phyloP scores from a whole-genome alignment of 2,329 filamentous ascomycete genomes.

The Boeremia lycopersici region DNA sequence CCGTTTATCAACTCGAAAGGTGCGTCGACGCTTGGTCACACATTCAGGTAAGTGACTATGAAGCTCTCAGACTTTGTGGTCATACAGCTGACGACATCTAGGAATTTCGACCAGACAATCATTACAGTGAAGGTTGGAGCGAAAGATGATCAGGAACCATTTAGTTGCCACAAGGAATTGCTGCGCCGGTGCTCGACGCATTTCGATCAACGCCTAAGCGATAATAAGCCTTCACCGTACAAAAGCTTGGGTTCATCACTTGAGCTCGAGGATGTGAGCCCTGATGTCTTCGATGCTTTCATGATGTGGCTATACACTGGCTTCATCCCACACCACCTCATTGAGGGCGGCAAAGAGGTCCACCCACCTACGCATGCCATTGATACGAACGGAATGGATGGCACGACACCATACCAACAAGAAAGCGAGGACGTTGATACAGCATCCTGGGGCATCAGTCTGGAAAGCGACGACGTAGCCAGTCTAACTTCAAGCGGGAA shows the following conservation, averaged over 20 bases:
- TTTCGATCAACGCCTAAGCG: slow-evolving; percentile 39
- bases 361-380: slow-evolving; percentile 37
- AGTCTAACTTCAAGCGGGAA: slow-evolving; percentile 19
- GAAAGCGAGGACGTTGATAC: slow-evolving; percentile 43
- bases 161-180: slow-evolving; percentile 44
- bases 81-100: slow-evolving; percentile 25
- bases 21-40: slow-evolving; percentile 43
- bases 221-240: slow-evolving; percentile 41
- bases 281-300: slow-evolving; percentile 47
- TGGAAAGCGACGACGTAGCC: slow-evolving; percentile 38
- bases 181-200: slow-evolving; percentile 42
- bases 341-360: slow-evolving; percentile 43
- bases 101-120: slow-evolving; percentile 47
- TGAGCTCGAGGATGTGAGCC: slow-evolving; percentile 41
- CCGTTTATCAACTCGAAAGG: slow-evolving; percentile 42
- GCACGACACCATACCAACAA: slow-evolving; percentile 22
- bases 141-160: slow-evolving; percentile 40
- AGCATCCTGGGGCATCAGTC: slow-evolving; percentile 43
- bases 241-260: slow-evolving; percentile 33
- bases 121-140: slow-evolving; percentile 43
- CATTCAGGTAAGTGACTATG: slow-evolving; percentile 34
- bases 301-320: slow-evolving; percentile 48
- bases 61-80: not conserved
- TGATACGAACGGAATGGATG: slow-evolving; percentile 24
- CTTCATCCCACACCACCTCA: slow-evolving; percentile 45